Evolutionary conservation across 73 alveolate species (phyloP).

Genomic region (Breviolum minutum): DNA sequence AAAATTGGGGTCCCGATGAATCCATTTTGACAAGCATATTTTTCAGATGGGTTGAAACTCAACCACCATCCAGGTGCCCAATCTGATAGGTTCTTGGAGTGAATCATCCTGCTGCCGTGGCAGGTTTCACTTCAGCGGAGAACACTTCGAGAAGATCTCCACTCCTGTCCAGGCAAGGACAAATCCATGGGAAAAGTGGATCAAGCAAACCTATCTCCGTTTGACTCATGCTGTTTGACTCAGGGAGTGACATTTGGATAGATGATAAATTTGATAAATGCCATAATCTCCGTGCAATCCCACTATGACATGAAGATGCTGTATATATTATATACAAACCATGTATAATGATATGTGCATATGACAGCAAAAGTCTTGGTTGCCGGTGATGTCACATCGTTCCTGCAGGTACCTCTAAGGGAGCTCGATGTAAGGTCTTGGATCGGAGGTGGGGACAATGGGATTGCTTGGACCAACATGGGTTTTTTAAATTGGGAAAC

Average conservation of each 20-base stretch:
- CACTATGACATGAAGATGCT: not conserved
- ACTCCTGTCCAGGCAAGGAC: conserved; percentile 50
- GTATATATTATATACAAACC: not conserved
- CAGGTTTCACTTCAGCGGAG: conserved; percentile 92
- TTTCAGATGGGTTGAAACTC: too few relatives aligned
- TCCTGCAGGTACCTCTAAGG: conserved; percentile 36
- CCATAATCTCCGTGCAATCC: too few relatives aligned
- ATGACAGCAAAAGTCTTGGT: not conserved
- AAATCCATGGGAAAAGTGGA: not conserved
- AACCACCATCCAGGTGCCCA: too few relatives aligned
- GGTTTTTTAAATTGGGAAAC: too few relatives aligned
- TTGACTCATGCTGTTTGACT: too few relatives aligned
- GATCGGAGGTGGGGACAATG: conserved; percentile 8
- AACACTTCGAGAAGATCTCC: conserved; percentile 84
- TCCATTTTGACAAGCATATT: too few relatives aligned
- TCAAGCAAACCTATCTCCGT: too few relatives aligned
- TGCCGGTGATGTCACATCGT: not conserved
- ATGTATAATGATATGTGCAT: not conserved
- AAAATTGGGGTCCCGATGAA: too few relatives aligned
- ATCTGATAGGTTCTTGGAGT: not conserved
- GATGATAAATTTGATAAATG: too few relatives aligned
- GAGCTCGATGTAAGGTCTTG: conserved; percentile 39
- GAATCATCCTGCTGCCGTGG: not conserved
- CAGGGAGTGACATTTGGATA: too few relatives aligned
- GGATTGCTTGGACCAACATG: too few relatives aligned